Percentiles rank a stretch among this genome's conserved stretches.
These are phyloP conservation scores for Trametes coccinea DNA, from an alignment of 768 basidiomycete species.

Conservation along the genomic window DNA sequence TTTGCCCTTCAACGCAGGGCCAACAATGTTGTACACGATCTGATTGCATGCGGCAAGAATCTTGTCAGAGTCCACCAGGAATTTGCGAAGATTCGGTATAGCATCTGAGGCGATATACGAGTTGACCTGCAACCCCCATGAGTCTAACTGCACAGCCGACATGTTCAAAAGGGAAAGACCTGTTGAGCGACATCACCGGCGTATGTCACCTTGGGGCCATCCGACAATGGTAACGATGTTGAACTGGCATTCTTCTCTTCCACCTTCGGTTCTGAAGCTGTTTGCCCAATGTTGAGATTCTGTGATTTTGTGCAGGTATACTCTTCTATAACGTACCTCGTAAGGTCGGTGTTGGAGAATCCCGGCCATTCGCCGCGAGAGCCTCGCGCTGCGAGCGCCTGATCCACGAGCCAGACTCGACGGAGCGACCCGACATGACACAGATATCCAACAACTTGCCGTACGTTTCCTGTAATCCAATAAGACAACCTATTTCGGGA, in stretches of 20 bases:
- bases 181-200: constrained; percentile 47
- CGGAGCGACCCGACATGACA: constrained; percentile 70
- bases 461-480: constrained; percentile 67
- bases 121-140: constrained; percentile 53
- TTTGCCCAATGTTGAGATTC: neutral
- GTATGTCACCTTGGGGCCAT: constrained; percentile 31
- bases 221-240: constrained; percentile 39
- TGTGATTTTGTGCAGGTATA: too few species aligned
- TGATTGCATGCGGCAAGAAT: constrained; percentile 77
- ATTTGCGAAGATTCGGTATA: constrained; percentile 73
- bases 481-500: neutral
- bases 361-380: constrained; percentile 61
- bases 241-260: constrained; percentile 64
- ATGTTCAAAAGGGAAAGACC: constrained; percentile 34
- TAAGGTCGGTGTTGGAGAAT: constrained; percentile 67
- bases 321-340: constrained; percentile 43
- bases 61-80: constrained; percentile 85
- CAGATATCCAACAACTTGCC: constrained; percentile 82
- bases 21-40: constrained; percentile 81
- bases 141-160: too few species aligned
- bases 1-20: constrained; percentile 77
- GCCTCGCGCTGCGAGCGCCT: constrained; percentile 67
- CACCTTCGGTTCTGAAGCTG: constrained; percentile 38
- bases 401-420: constrained; percentile 81
- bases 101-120: constrained; percentile 66